phyloP scores from a whole-genome alignment of 1,139 yeast genomes.

The Candida sp. region DNA sequence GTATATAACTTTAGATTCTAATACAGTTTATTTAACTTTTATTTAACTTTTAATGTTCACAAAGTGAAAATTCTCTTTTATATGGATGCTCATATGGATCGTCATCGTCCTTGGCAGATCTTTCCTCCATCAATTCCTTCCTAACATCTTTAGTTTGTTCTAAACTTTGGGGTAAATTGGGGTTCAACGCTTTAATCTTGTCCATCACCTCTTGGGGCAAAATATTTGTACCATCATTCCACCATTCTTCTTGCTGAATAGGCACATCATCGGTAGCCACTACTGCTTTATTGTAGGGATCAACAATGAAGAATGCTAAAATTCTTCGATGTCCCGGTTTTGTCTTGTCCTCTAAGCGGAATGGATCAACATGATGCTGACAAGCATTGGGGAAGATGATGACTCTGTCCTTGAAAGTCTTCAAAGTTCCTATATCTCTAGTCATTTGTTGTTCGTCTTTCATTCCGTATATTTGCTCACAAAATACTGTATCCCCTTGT shows the following conservation, averaged over 20 bases:
- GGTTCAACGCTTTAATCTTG: constrained; percentile 8
- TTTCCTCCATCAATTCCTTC: constrained; percentile 30
- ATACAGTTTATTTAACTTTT: too few relatives aligned
- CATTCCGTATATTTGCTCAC: constrained; percentile 24
- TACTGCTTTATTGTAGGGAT: constrained; percentile 30
- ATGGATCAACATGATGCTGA: constrained; percentile 40
- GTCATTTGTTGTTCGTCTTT: constrained; percentile 23
- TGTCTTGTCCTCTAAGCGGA: constrained; percentile 30
- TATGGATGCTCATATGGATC: constrained; percentile 13
- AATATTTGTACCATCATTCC: constrained; percentile 13
- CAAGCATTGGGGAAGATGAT: constrained; percentile 36
- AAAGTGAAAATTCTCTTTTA: constrained; percentile 19
- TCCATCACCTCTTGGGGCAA: constrained; percentile 6
- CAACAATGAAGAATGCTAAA: constrained; percentile 37
- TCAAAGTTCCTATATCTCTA: constrained; percentile 20
- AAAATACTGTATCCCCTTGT: constrained; percentile 27
- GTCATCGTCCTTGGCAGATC: constrained; percentile 13
- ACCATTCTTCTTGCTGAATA: constrained; percentile 41
- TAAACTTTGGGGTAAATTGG: constrained; percentile 15
- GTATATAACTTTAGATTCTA: too few relatives aligned
- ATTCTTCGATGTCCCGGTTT: constrained; percentile 39
- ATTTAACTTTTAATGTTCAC: constrained; percentile 26
- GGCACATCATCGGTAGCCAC: constrained; percentile 32
- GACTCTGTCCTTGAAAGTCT: constrained; percentile 22
- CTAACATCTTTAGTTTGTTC: constrained; percentile 24